phyloP scores from a whole-genome alignment of 306 rosid genomes.

The Trifolium pratense region DNA sequence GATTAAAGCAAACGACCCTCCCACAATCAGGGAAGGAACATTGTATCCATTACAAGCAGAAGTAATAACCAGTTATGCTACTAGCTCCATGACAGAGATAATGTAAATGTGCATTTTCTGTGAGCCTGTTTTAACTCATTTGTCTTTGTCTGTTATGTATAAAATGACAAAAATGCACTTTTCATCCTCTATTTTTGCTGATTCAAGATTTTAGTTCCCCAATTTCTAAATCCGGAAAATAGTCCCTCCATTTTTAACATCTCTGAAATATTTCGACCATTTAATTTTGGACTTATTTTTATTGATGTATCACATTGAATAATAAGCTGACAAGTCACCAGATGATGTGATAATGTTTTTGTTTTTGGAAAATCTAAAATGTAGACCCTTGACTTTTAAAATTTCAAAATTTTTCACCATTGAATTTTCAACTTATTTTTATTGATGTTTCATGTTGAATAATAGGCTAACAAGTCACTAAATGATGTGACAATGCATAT shows the following conservation, averaged over 20 bases:
- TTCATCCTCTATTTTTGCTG: neutral
- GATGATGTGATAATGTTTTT: neutral
- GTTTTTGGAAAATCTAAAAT: neutral
- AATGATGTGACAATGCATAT: neutral
- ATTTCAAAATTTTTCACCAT: neutral
- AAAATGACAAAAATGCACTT: neutral
- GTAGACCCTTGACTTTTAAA: neutral
- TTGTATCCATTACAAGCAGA: slow-evolving; percentile 41
- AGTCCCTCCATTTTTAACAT: neutral
- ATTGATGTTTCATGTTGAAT: neutral
- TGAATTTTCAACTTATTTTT: neutral
- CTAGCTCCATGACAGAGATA: slow-evolving; percentile 42
- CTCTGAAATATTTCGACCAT: neutral
- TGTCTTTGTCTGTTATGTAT: slow-evolving; percentile 38
- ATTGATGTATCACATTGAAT: neutral
- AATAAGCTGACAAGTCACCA: neutral
- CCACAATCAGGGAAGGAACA: slow-evolving; percentile 45
- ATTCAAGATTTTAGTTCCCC: neutral
- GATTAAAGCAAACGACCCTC: slow-evolving; percentile 46
- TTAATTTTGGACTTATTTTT: neutral
- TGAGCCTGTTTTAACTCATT: slow-evolving; percentile 29
- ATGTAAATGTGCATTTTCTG: slow-evolving; percentile 37
- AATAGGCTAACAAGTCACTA: neutral
- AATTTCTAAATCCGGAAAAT: neutral
- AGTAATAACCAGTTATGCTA: slow-evolving; percentile 51